A percentile compares a stretch with the other conserved stretches of the same genome.
Conservation (phyloP, 2,329 filamentous ascomycete species). For the Salinomyces thailandicus region DNA sequence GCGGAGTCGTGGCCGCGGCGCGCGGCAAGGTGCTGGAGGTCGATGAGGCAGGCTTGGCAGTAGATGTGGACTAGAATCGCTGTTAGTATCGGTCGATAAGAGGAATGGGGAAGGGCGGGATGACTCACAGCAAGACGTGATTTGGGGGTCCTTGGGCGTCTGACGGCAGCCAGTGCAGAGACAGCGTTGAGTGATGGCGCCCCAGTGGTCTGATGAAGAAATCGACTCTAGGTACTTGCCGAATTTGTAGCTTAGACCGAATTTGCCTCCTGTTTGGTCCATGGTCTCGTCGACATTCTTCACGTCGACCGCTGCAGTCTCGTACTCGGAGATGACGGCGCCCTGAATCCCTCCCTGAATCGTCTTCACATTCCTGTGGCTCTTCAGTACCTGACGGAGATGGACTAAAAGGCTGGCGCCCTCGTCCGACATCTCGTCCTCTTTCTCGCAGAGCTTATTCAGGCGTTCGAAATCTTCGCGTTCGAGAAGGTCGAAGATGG, state of each 20-base stretch:
- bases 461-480: conserved; percentile 37
- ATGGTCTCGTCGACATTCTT: conserved; percentile 8
- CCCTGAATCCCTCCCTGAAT: conserved; percentile 12
- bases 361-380: conserved; percentile 5
- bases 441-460: conserved; percentile 9
- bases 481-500: conserved; percentile 37
- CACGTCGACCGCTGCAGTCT: conserved; percentile 10
- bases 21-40: conserved; percentile 22
- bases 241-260: conserved; percentile 33
- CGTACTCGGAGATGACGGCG: conserved; percentile 10
- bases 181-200: conserved; percentile 26
- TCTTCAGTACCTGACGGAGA: conserved; percentile 13
- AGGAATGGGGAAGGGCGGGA: no score
- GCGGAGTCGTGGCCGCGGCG: conserved; percentile 13
- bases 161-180: conserved; percentile 36
- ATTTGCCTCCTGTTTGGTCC: conserved; percentile 19
- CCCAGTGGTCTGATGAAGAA: conserved; percentile 25
- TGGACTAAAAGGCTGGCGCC: conserved; percentile 10
- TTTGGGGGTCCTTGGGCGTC: conserved; percentile 29
- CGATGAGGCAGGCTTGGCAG: conserved; percentile 40
- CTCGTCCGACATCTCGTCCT: conserved; percentile 9
- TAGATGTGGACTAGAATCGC: conserved; percentile 50
- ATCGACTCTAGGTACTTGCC: conserved; percentile 31
- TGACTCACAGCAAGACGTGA: conserved; percentile 45
- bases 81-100: no score